Base-by-base conservation (phyloP, 2,329 filamentous ascomycete genomes). In the Verticillium klebahnii region DNA sequence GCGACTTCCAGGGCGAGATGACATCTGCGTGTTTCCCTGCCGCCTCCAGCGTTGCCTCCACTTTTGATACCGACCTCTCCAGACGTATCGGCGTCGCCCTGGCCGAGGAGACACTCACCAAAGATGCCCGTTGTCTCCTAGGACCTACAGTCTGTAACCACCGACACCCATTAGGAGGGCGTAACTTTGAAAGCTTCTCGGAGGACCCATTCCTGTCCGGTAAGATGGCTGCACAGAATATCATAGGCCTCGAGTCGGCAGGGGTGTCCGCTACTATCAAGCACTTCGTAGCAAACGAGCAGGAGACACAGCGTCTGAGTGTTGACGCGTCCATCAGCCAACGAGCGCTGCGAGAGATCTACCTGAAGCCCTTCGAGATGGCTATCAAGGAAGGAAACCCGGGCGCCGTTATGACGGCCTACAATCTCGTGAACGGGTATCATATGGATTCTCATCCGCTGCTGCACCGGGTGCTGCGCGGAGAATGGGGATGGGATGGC, bases 121-220 rank as follows among this genome's bases (percentile, higher is more conserved):
- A 56, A 17, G 31, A 15, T 9, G 54, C 54, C 29, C 31, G 34
- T 15, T 29, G 31, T 15, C 54, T 56, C 2, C 29, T 93, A 12
- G 90, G 88, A 2, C 90, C 90, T 1, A 83, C 80, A 0, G 77
- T 82, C 32, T 81, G 76, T 66, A 80, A 81, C 56, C 78, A 81
- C 58, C 74, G 79, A 6, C 77, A 75, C 32, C 80, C 79, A 0
- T 72, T 82, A 0, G 79, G 79, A 5, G 80, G 80, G 6, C 74
- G 80, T 45, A 78, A 78, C 58, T 82, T 81, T 64, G 80, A 82
- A 64, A 77, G 73, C 59, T 77, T 79, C 61, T 77, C 74, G 31
- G 78, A 82, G 65, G 80, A 82, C 62, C 80, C 79, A 9, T 72
- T 79, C 36, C 70, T 82, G 5, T 70, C 78, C 0, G 80, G 80